Conservation (phyloP, 1,284 basidiomycete genomes). For the Vanrija sp. region DNA sequence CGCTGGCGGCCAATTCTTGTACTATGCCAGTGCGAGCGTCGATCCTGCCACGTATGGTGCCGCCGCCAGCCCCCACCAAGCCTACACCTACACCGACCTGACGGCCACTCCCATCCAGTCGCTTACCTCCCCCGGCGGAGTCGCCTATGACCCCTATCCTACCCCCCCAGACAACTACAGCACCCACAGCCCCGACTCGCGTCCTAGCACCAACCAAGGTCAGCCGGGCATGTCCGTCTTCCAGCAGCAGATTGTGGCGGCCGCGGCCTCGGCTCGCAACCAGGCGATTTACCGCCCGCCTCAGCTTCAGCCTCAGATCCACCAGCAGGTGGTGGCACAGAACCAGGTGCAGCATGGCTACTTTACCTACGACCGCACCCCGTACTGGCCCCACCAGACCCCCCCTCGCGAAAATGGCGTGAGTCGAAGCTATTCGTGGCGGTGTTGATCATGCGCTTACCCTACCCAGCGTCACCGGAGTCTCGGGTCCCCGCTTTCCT, state of each 20-base stretch:
- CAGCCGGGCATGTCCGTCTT: neutral
- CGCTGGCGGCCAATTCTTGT: slow-evolving; percentile 5
- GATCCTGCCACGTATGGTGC: neutral
- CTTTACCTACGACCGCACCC: slow-evolving; percentile 4
- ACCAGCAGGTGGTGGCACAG: slow-evolving; percentile 5
- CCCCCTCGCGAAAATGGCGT: slow-evolving; percentile 2
- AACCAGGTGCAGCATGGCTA: slow-evolving; percentile 10
- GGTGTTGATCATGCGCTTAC: neutral
- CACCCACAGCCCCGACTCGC: neutral
- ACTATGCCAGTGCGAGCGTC: slow-evolving; percentile 8
- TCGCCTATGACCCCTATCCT: slow-evolving; percentile 12
- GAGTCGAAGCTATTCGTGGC: neutral
- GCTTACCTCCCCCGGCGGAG: neutral
- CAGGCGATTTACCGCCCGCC: slow-evolving; percentile 4
- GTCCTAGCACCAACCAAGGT: neutral
- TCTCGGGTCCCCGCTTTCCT: too few relatives aligned
- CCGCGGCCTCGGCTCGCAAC: neutral
- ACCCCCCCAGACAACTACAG: slow-evolving; percentile 5
- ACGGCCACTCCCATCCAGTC: slow-evolving; percentile 9
- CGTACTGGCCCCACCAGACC: slow-evolving; percentile 1
- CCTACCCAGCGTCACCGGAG: too few relatives aligned
- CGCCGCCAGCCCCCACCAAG: neutral
- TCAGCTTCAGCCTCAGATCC: slow-evolving; percentile 9
- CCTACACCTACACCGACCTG: slow-evolving; percentile 5
- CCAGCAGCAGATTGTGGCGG: slow-evolving; percentile 1